These are phyloP conservation scores for Alternaria viburni DNA, from an alignment of 2,329 filamentous ascomycete genomes.

Conservation along the genomic window DNA sequence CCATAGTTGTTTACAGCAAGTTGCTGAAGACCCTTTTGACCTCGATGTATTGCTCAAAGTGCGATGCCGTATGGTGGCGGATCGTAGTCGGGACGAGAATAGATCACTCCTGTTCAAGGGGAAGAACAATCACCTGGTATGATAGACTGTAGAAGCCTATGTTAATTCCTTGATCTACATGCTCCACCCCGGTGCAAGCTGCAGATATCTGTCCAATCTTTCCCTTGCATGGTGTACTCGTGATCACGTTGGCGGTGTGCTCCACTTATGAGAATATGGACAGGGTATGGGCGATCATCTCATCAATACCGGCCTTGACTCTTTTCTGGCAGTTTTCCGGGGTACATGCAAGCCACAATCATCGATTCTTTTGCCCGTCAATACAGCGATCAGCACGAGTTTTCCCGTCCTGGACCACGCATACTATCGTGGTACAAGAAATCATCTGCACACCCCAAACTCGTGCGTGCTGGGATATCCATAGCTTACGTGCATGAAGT, in stretches of 20 bases:
- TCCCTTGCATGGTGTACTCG: background rate
- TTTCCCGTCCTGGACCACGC: background rate
- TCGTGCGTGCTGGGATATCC: background rate
- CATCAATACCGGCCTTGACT: background rate
- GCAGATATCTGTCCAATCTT: background rate
- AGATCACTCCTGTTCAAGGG: background rate
- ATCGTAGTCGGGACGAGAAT: background rate
- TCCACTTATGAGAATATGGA: background rate
- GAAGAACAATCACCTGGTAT: background rate
- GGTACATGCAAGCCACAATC: background rate
- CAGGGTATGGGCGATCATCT: background rate
- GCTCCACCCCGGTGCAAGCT: background rate
- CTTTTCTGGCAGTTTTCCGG: background rate
- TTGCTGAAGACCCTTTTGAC: too few relatives aligned
- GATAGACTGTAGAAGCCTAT: background rate
- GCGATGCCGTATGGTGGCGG: background rate
- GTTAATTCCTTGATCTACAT: background rate
- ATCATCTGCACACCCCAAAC: background rate
- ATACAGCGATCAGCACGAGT: background rate
- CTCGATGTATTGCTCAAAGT: too few relatives aligned
- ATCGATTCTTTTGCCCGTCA: background rate
- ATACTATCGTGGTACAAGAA: background rate
- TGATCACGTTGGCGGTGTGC: background rate
- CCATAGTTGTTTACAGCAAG: too few relatives aligned
- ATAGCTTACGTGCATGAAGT: conserved; percentile 1